phyloP scores from a whole-genome alignment of 345 rosid species.

The Corymbia maculata region DNA sequence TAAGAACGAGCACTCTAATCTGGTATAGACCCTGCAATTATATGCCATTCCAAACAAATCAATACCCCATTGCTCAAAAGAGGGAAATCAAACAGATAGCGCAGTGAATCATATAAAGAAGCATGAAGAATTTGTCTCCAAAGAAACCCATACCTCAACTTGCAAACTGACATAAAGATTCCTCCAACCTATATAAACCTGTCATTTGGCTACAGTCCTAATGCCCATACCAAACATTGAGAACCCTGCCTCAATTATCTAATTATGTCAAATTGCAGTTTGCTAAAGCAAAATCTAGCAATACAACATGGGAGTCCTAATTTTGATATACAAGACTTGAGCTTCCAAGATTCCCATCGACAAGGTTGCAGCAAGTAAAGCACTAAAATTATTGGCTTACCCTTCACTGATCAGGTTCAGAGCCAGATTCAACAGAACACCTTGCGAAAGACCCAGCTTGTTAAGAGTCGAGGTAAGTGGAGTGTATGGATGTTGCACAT shows the following conservation, averaged over 20 bases:
- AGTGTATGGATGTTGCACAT: conserved; percentile 65
- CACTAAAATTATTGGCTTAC: conserved; percentile 27
- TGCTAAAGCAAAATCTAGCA: not conserved
- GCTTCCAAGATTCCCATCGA: not conserved
- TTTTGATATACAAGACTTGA: not conserved
- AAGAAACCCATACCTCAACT: not conserved
- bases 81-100: conserved; percentile 22
- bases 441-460: conserved; percentile 65
- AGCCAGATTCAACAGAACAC: conserved; percentile 61
- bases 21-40: conserved; percentile 69
- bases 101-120: not conserved
- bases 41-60: conserved; percentile 67
- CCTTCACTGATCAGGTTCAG: conserved; percentile 72
- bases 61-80: conserved; percentile 23
- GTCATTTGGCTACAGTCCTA: not conserved
- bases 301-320: not conserved
- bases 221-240: not conserved
- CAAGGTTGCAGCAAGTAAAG: not conserved
- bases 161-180: not conserved
- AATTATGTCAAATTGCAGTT: not conserved
- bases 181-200: not conserved
- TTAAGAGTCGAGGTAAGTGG: conserved; percentile 52
- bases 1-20: conserved; percentile 54
- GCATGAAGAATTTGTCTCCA: not conserved
- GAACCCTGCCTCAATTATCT: not conserved